A percentile compares a stretch with the other conserved stretches of the same genome.
Conservation (phyloP, 2,329 filamentous ascomycete species). For the Thielaviopsis cerberus region DNA sequence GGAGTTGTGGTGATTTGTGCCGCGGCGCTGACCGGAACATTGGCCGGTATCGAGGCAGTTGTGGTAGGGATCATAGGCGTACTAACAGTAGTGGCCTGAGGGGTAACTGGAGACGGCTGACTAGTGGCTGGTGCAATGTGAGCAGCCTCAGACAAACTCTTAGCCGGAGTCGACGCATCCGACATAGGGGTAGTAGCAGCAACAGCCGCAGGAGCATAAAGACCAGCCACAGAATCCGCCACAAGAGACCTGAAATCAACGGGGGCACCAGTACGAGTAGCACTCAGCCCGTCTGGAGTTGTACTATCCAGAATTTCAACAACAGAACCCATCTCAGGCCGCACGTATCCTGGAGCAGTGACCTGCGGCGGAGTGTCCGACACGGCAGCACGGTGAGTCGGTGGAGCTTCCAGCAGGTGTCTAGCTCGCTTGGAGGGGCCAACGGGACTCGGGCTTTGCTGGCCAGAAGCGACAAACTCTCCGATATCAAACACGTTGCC, state of each 20-base stretch:
- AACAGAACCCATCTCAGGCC: slow-evolving; percentile 34
- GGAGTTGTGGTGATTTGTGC: slow-evolving; percentile 12
- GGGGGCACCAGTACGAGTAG: neutral
- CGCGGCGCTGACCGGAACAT: slow-evolving; percentile 13
- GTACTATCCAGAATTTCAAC: slow-evolving; percentile 42
- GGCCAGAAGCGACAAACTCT: slow-evolving; percentile 30
- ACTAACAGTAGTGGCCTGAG: neutral
- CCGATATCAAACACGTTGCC: slow-evolving; percentile 43
- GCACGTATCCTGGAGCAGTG: slow-evolving; percentile 19
- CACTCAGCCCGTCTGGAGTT: slow-evolving; percentile 20
- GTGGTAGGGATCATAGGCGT: slow-evolving; percentile 11
- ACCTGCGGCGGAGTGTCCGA: slow-evolving; percentile 15
- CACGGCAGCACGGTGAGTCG: slow-evolving; percentile 17
- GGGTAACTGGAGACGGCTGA: neutral
- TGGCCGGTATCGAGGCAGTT: slow-evolving; percentile 11
- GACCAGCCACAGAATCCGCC: neutral
- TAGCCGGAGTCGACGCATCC: neutral
- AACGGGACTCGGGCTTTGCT: slow-evolving; percentile 24
- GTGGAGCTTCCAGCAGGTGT: slow-evolving; percentile 32
- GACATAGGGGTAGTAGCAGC: neutral
- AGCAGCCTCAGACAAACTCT: neutral
- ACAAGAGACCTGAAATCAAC: neutral
- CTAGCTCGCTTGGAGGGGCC: slow-evolving; percentile 32
- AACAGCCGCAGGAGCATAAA: neutral
- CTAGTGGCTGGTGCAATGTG: neutral